Evolutionary conservation across 2,329 filamentous ascomycete species (phyloP), one percentile per base, ranked within the genome.

Genomic region (Fusarium secorum): DNA sequence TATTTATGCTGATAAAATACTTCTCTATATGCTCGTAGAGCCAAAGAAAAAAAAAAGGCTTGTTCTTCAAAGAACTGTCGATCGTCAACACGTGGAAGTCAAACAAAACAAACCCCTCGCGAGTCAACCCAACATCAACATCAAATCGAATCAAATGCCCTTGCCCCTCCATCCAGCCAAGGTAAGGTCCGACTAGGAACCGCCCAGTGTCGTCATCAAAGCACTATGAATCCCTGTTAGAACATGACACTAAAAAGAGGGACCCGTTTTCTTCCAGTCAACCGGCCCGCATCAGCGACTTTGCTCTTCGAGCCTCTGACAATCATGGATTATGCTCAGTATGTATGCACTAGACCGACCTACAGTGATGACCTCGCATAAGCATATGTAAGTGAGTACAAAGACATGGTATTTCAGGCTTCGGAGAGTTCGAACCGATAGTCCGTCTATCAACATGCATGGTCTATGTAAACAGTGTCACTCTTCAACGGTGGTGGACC

Each of bases 201-300:
- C 52, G n/a, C 49, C 39, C 64, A 62, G 70, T 75, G 74, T 75
- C 74, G 74, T 75, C 73, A 75, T 75, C 62, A 54, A 58, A 59
- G 61, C 51, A 66, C 57, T 59, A 63, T 44, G 17, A 52, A 60
- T 59, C 59, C 46, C 54, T 59, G 55, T 55, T 51, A 51, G 33
- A 53, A 45, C 38, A 39, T 53, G 45, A 35, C 71, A 45, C 63
- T 72, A 70, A 64, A 28, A 33, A 32, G 54, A 56, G 28, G 48
- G 56, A 41, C 46, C 69, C 68, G 28, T 65, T 64, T 70, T 72
- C 64, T 64, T 70, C 46, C 61, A 54, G 70, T 67, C 64, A 56
- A 66, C 58, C 69, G 60, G 73, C 61, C 73, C 69, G 69, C 64
- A 68, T 60, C 63, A 65, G 49, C 67, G 70, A 64, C 36, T 53